Conservation (phyloP, 106 monocot genomes). For the Hemerocallis citrina region DNA sequence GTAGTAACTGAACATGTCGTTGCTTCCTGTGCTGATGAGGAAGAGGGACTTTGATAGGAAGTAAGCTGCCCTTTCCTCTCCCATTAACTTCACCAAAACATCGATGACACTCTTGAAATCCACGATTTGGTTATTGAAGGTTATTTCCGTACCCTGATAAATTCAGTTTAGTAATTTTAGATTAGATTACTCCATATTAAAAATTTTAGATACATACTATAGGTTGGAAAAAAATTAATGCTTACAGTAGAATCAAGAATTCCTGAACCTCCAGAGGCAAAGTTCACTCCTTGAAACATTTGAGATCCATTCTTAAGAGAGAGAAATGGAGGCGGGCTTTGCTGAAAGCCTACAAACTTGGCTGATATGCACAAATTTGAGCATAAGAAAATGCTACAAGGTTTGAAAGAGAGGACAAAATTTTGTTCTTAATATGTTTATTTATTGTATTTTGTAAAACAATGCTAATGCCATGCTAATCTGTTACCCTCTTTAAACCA, state of each 20-base stretch:
- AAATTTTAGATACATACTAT: too few species aligned
- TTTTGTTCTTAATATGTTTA: too few species aligned
- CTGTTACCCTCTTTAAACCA: too few species aligned
- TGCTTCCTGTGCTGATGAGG: conserved; percentile 26
- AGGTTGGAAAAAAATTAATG: too few species aligned
- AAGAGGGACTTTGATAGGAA: conserved; percentile 35
- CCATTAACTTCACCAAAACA: conserved; percentile 9
- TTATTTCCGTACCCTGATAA: too few species aligned
- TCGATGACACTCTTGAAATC: conserved; percentile 9
- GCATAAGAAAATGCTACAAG: too few species aligned
- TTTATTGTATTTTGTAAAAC: too few species aligned
- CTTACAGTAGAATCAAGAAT: conserved; percentile 33
- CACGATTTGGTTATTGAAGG: conserved; percentile 13
- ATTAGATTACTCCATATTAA: too few species aligned
- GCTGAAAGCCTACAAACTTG: conserved; percentile 9
- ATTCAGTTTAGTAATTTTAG: too few species aligned
- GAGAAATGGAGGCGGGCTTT: conserved; percentile 25
- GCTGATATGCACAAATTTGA: conserved; percentile 7
- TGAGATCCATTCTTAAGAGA: conserved; percentile 4
- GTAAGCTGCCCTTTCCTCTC: background rate
- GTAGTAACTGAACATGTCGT: conserved; percentile 30
- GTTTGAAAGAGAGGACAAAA: too few species aligned
- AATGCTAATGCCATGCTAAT: too few species aligned
- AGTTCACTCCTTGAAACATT: conserved; percentile 24
- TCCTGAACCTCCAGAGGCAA: conserved; percentile 38